Conservation (phyloP, 495 filamentous ascomycete genomes). For the Rhizodiscina lignyota region DNA sequence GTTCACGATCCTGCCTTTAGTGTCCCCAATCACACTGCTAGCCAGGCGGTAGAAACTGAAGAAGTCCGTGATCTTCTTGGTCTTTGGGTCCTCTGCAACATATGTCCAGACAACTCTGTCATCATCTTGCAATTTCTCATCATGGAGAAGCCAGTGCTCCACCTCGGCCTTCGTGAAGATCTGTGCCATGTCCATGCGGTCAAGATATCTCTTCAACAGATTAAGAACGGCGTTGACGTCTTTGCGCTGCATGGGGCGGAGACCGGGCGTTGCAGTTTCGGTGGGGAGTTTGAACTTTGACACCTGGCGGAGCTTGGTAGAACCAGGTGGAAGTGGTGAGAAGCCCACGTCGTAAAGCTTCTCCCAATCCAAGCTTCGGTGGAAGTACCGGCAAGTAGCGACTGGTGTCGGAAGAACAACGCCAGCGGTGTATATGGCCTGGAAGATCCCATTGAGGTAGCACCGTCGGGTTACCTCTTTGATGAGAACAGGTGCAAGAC, state of each 20-base stretch:
- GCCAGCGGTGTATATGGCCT: slow-evolving; percentile 90
- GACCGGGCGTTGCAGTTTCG: slow-evolving; percentile 47
- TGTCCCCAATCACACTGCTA: slow-evolving; percentile 67
- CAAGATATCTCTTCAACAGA: slow-evolving; percentile 62
- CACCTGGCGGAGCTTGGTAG: slow-evolving; percentile 67
- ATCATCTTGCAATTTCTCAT: slow-evolving; percentile 31
- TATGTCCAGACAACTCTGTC: slow-evolving; percentile 67
- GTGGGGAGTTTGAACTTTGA: slow-evolving; percentile 63
- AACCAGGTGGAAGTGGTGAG: slow-evolving; percentile 60
- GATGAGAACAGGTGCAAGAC: slow-evolving; percentile 82
- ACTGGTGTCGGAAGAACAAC: slow-evolving; percentile 79
- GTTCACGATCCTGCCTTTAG: slow-evolving; percentile 57
- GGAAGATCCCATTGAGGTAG: slow-evolving; percentile 68
- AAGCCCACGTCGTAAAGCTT: slow-evolving; percentile 92
- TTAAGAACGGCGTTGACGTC: slow-evolving; percentile 64
- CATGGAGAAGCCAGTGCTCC: slow-evolving; percentile 73
- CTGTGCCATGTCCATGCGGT: slow-evolving; percentile 68
- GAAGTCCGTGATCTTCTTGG: slow-evolving; percentile 82
- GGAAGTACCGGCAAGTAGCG: slow-evolving; percentile 85
- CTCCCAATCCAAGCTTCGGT: slow-evolving; percentile 82
- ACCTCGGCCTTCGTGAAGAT: slow-evolving; percentile 64
- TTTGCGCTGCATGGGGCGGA: slow-evolving; percentile 65
- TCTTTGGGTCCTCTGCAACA: slow-evolving; percentile 63
- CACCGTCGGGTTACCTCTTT: slow-evolving; percentile 90
- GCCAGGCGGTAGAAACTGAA: slow-evolving; percentile 94